These are phyloP conservation scores for Astrephomene gubernaculifera DNA, from an alignment of 139 green algal species.

Conservation along the genomic window DNA sequence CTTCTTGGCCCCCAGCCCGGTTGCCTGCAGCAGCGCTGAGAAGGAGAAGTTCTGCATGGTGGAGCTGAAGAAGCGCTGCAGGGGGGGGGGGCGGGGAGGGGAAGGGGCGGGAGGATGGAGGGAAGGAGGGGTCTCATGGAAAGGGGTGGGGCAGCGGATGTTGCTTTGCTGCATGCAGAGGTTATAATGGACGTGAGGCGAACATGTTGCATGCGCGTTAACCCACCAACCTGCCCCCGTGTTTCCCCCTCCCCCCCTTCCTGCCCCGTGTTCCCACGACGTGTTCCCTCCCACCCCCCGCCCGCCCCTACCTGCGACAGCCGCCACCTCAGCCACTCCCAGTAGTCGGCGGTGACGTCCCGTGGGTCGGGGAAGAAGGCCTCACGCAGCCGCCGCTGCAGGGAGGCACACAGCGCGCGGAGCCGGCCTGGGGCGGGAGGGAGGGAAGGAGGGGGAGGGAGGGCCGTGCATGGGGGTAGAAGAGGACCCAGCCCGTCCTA, in stretches of 20 bases:
- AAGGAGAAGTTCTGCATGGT: conserved; percentile 86
- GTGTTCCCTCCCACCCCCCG: background rate
- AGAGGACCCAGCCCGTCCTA: too few species aligned
- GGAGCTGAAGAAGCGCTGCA: conserved; percentile 84
- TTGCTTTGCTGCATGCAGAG: too few species aligned
- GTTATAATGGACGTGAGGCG: too few species aligned
- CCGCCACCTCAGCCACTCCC: conserved; percentile 87
- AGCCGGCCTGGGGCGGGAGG: conserved; percentile 49
- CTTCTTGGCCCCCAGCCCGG: conserved; percentile 90
- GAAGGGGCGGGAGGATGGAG: background rate
- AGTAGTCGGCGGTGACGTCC: conserved; percentile 92
- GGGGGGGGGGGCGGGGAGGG: background rate
- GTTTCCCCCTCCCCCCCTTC: too few species aligned
- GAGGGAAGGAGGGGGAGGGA: background rate
- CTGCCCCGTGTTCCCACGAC: too few species aligned
- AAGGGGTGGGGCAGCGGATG: background rate
- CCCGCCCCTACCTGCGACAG: conserved; percentile 51
- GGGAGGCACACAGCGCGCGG: conserved; percentile 29
- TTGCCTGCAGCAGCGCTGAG: conserved; percentile 90
- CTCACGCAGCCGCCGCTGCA: conserved; percentile 33
- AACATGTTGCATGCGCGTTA: background rate
- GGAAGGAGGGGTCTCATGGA: background rate
- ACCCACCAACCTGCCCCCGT: background rate
- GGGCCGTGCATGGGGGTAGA: background rate
- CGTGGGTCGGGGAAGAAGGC: conserved; percentile 69